Evolutionary conservation across 192 early-diverging fungal genomes (phyloP).

Genomic region (Coemansia sp.): DNA sequence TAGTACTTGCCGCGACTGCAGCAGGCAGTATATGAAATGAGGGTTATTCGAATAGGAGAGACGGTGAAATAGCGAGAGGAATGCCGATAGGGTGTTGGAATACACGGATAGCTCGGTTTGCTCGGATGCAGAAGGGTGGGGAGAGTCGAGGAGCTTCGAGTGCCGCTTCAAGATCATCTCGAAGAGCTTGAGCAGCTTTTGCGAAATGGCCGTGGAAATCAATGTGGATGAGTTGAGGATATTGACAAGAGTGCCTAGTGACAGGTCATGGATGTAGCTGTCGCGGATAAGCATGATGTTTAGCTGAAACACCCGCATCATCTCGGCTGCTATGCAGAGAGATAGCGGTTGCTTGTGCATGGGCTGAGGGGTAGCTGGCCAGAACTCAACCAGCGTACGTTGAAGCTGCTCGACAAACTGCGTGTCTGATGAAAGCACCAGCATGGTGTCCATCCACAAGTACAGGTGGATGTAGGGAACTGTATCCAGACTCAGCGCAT

Average conservation of each 20-base stretch:
- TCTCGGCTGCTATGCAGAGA: constrained; percentile 22
- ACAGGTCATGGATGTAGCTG: constrained; percentile 33
- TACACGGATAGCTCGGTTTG: constrained; percentile 30
- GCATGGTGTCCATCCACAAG: constrained; percentile 32
- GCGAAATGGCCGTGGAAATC: constrained; percentile 27
- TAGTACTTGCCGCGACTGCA: constrained; percentile 41
- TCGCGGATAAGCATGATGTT: constrained; percentile 46
- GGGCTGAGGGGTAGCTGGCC: constrained; percentile 26
- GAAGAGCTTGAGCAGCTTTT: constrained; percentile 44
- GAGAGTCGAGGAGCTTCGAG: constrained; percentile 15
- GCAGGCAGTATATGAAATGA: constrained; percentile 44
- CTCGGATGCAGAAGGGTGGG: constrained; percentile 8
- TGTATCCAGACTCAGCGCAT: constrained; percentile 22
- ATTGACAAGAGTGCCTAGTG: constrained; percentile 40
- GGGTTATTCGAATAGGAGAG: constrained; percentile 42
- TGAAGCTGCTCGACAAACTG: constrained; percentile 46
- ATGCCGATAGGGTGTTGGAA: constrained; percentile 22
- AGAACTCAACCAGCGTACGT: constrained; percentile 38
- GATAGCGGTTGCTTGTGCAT: constrained; percentile 40
- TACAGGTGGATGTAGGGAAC: constrained; percentile 41
- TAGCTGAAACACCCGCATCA: constrained; percentile 37
- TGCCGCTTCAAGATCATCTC: constrained; percentile 42
- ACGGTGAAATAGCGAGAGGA: constrained; percentile 36
- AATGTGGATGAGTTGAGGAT: constrained; percentile 22
- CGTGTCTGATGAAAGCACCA: constrained; percentile 24